Evolutionary conservation across 2,329 filamentous ascomycete genomes (phyloP).

Genomic region (Pseudogymnoascus sp.): DNA sequence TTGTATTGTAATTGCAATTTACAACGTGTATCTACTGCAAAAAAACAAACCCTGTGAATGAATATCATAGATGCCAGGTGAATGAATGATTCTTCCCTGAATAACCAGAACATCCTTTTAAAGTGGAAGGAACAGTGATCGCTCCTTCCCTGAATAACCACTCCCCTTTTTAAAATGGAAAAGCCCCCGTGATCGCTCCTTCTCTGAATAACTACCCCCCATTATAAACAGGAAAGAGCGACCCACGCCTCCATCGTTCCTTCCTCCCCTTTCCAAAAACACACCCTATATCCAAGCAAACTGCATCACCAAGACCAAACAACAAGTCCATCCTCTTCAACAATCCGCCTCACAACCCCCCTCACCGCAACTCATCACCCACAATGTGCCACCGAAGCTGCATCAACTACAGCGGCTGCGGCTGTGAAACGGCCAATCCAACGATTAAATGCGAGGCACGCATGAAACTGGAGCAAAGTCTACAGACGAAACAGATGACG

Average conservation of each 20-base stretch:
- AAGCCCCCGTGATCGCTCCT: not conserved
- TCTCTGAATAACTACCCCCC: not conserved
- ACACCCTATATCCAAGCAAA: not conserved
- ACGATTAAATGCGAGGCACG: not conserved
- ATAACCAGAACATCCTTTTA: not conserved
- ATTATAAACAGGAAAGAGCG: not conserved
- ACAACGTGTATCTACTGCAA: too few species aligned
- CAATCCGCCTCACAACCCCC: not conserved
- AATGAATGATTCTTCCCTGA: not conserved
- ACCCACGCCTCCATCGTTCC: not conserved
- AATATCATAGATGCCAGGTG: not conserved
- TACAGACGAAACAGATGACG: not conserved
- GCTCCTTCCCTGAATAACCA: not conserved
- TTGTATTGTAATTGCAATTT: too few species aligned
- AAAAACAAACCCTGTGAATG: not conserved
- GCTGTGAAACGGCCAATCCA: not conserved
- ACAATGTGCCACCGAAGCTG: conserved; percentile 2
- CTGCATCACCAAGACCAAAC: not conserved
- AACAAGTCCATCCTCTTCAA: not conserved
- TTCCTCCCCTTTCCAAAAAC: not conserved
- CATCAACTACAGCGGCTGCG: not conserved
- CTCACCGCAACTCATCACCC: not conserved
- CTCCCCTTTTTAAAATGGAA: not conserved
- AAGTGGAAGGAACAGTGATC: not conserved
- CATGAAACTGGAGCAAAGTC: not conserved